phyloP scores from a whole-genome alignment of 306 rosid genomes.

The Notholithocarpus densiflorus region DNA sequence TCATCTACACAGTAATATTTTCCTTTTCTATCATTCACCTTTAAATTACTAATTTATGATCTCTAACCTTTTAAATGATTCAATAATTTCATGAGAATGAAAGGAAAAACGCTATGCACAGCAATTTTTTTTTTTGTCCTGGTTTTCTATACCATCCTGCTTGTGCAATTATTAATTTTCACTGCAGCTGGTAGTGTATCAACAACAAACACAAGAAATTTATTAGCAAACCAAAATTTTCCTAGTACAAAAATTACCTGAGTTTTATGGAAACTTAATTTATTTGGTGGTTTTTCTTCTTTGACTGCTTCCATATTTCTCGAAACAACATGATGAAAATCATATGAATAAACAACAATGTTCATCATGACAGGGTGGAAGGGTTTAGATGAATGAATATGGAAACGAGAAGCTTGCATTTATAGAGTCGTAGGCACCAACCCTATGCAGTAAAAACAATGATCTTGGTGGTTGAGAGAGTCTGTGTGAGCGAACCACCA shows the following conservation, averaged over 20 bases:
- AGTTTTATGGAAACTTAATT: neutral
- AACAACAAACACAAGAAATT: neutral
- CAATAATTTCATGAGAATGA: no score
- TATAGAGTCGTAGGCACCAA: neutral
- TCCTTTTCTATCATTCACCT: no score
- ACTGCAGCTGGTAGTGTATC: no score
- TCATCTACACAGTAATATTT: no score
- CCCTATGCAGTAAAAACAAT: neutral
- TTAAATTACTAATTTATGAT: no score
- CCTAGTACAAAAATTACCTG: neutral
- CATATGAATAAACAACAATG: neutral
- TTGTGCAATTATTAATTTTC: no score
- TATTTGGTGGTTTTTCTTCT: neutral
- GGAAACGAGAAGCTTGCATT: neutral
- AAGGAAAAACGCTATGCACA: no score
- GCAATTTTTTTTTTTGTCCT: no score
- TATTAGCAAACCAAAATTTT: neutral
- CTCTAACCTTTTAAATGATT: no score
- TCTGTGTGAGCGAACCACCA: constrained; percentile 12
- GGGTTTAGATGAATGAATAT: neutral
- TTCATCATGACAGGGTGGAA: neutral
- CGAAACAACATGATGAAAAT: neutral
- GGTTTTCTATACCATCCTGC: no score
- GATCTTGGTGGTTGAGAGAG: constrained; percentile 13
- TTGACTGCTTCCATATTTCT: neutral